phyloP scores from a whole-genome alignment of 192 early-diverging fungal species.

The Podila horticola region DNA sequence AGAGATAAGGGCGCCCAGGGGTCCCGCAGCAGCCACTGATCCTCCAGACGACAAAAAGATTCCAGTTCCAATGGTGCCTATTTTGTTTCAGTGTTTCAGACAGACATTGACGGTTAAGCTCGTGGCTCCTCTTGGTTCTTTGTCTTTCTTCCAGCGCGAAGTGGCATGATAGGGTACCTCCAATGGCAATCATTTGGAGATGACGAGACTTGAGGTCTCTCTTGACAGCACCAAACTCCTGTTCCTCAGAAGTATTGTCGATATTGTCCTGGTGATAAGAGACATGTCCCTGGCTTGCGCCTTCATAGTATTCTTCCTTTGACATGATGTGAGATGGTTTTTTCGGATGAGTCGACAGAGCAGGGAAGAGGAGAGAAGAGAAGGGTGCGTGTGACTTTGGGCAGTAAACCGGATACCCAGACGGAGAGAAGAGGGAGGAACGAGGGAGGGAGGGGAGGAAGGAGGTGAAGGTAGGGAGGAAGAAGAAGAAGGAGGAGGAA shows the following conservation, averaged over 20 bases:
- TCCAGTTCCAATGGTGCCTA: slow-evolving; percentile 67
- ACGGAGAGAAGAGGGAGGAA: not conserved
- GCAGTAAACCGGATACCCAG: slow-evolving; percentile 8
- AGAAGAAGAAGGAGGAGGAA: no score
- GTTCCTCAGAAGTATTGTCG: not conserved
- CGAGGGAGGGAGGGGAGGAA: not conserved
- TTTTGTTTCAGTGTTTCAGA: not conserved
- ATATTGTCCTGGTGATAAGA: not conserved
- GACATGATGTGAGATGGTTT: slow-evolving; percentile 3
- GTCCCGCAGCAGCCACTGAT: slow-evolving; percentile 79
- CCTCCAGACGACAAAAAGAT: slow-evolving; percentile 81
- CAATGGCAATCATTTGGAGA: slow-evolving; percentile 81
- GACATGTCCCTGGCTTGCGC: not conserved
- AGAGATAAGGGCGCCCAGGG: slow-evolving; percentile 81
- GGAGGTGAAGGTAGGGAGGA: not conserved
- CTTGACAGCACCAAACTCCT: slow-evolving; percentile 57
- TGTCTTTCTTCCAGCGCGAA: not conserved
- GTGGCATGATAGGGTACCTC: slow-evolving; percentile 60
- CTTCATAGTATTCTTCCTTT: slow-evolving; percentile 11
- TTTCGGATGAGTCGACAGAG: not conserved
- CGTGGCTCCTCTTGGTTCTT: not conserved
- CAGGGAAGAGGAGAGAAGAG: not conserved
- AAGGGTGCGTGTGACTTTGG: not conserved
- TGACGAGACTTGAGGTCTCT: slow-evolving; percentile 76
- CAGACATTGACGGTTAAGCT: not conserved